Evolutionary conservation across 805 yeast genomes (phyloP).

Genomic region (Candida xyloterini): DNA sequence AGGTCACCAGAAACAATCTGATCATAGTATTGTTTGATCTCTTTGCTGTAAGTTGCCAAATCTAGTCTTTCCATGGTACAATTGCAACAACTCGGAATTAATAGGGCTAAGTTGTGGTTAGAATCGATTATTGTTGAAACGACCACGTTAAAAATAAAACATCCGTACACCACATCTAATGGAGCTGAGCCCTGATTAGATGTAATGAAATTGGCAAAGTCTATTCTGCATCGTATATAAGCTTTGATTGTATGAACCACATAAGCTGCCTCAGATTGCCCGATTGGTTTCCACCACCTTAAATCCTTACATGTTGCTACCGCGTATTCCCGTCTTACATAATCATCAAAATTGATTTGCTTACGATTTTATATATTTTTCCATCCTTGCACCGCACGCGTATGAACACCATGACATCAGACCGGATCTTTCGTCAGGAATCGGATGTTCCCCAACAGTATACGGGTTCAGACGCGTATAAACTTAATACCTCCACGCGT

Average conservation of each 20-base stretch:
- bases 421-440: slow-evolving; percentile 19
- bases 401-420: slow-evolving; percentile 23
- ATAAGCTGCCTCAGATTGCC: too few relatives aligned
- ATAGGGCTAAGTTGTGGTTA: neutral
- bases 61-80: slow-evolving; percentile 52
- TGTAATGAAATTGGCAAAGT: neutral
- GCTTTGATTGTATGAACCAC: too few relatives aligned
- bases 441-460: slow-evolving; percentile 13
- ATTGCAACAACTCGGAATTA: neutral
- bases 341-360: too few relatives aligned
- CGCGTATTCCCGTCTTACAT: too few relatives aligned
- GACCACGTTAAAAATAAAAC: slow-evolving; percentile 5
- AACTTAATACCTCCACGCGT: slow-evolving; percentile 27
- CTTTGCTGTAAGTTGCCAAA: slow-evolving; percentile 66
- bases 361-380: neutral
- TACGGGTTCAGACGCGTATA: slow-evolving; percentile 10
- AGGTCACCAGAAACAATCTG: slow-evolving; percentile 76
- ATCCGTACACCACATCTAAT: slow-evolving; percentile 5
- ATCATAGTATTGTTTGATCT: slow-evolving; percentile 72
- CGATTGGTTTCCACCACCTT: neutral
- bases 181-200: neutral
- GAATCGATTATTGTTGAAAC: neutral
- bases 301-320: too few relatives aligned
- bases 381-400: slow-evolving; percentile 11
- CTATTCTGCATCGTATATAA: neutral